These are phyloP conservation scores for Lichtheimia ramosa DNA, from an alignment of 371 early-diverging fungal genomes.

Conservation along the genomic window DNA sequence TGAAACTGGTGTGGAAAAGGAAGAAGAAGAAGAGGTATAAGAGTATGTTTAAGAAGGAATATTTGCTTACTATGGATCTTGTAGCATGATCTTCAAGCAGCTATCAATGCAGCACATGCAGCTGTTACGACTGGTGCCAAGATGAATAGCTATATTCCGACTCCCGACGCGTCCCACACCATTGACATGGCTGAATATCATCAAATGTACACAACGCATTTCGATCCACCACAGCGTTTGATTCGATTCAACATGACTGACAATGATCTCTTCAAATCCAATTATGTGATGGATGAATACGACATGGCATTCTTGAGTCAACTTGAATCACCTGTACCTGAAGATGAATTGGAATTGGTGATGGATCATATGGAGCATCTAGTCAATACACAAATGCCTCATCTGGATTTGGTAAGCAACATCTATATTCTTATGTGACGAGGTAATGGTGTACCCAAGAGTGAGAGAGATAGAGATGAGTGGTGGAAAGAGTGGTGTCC, in stretches of 20 bases:
- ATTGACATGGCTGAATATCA: slow-evolving; percentile 61
- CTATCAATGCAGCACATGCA: slow-evolving; percentile 80
- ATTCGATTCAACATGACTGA: slow-evolving; percentile 84
- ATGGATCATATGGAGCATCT: slow-evolving; percentile 77
- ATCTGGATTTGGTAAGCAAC: slow-evolving; percentile 48
- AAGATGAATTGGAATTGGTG: slow-evolving; percentile 78
- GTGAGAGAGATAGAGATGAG: neutral
- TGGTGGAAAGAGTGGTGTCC: too few relatives aligned
- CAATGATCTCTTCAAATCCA: slow-evolving; percentile 82
- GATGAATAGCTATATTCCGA: slow-evolving; percentile 78
- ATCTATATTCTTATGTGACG: neutral
- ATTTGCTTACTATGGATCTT: neutral
- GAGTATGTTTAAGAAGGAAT: slow-evolving; percentile 4
- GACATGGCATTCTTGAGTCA: slow-evolving; percentile 74
- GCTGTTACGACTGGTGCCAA: slow-evolving; percentile 63
- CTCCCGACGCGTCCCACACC: slow-evolving; percentile 84
- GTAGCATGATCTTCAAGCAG: slow-evolving; percentile 89
- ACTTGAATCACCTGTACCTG: slow-evolving; percentile 53
- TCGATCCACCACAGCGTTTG: slow-evolving; percentile 71
- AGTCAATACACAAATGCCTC: slow-evolving; percentile 54
- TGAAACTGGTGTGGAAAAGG: slow-evolving; percentile 75
- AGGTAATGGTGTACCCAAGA: neutral
- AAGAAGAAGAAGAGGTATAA: slow-evolving; percentile 70
- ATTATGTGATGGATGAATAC: slow-evolving; percentile 87
- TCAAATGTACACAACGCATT: slow-evolving; percentile 66